phyloP scores from a whole-genome alignment of 306 rosid genomes.

The Benincasa hispida region DNA sequence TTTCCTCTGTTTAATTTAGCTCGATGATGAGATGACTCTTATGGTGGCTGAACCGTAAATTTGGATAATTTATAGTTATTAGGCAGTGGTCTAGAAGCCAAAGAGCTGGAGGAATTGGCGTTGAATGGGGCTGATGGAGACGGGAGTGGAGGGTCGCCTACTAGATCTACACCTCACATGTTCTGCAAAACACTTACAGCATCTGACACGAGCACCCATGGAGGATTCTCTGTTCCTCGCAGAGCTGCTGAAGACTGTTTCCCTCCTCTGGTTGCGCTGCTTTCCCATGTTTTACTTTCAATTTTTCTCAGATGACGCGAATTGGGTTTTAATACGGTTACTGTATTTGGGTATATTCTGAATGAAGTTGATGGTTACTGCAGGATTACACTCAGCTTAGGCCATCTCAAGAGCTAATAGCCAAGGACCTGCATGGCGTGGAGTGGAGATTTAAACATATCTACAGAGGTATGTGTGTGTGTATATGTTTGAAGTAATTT shows the following conservation, averaged over 20 bases:
- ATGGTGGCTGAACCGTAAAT: constrained; percentile 9
- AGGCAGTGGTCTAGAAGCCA: constrained; percentile 42
- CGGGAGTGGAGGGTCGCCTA: constrained; percentile 52
- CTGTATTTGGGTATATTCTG: background rate
- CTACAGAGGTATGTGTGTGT: constrained; percentile 48
- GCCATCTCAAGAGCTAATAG: constrained; percentile 95
- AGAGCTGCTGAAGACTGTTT: constrained; percentile 98
- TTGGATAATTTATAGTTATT: constrained; percentile 34
- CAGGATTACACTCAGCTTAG: constrained; percentile 92
- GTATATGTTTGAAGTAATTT: constrained; percentile 29
- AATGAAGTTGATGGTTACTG: background rate
- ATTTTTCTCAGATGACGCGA: background rate
- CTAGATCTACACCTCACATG: constrained; percentile 92
- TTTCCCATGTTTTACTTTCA: background rate
- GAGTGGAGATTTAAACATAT: constrained; percentile 92
- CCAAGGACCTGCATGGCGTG: constrained; percentile 85
- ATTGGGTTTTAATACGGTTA: background rate
- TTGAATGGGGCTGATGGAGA: constrained; percentile 50
- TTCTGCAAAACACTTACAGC: constrained; percentile 98
- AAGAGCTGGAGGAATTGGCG: constrained; percentile 54
- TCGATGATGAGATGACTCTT: background rate
- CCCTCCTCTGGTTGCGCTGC: constrained; percentile 61
- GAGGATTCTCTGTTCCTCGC: constrained; percentile 96
- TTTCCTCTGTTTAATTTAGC: constrained; percentile 9
- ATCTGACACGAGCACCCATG: constrained; percentile 93